These are phyloP conservation scores for Carallia brachiata DNA, from an alignment of 345 rosid genomes.

Conservation along the genomic window DNA sequence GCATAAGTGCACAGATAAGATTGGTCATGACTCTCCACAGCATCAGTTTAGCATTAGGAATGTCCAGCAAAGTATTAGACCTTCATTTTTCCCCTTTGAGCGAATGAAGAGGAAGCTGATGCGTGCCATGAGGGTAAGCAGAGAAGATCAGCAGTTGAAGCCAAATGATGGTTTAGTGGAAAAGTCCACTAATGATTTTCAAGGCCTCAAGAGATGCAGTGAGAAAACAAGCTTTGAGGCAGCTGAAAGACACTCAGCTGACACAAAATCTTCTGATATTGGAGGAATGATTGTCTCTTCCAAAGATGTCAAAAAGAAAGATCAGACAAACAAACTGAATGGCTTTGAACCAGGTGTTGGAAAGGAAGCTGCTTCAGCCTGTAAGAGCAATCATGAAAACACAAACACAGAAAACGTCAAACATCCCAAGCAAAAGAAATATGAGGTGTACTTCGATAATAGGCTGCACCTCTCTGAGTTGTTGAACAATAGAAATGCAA, in stretches of 20 bases:
- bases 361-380: slow-evolving; percentile 24
- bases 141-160: slow-evolving; percentile 26
- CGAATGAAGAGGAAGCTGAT: slow-evolving; percentile 61
- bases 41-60: slow-evolving; percentile 23
- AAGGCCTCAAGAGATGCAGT: slow-evolving; percentile 18
- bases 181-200: slow-evolving; percentile 8
- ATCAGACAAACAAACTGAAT: slow-evolving; percentile 12
- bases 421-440: slow-evolving; percentile 36
- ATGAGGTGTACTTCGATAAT: slow-evolving; percentile 21
- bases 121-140: slow-evolving; percentile 44
- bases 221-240: slow-evolving; percentile 26
- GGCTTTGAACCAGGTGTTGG: slow-evolving; percentile 13
- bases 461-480: slow-evolving; percentile 27
- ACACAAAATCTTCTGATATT: slow-evolving; percentile 15
- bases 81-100: slow-evolving; percentile 44
- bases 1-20: slow-evolving; percentile 25
- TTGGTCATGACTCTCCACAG: slow-evolving; percentile 17
- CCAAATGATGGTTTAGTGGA: slow-evolving; percentile 11
- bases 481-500: slow-evolving; percentile 32
- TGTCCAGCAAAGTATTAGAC: slow-evolving; percentile 25
- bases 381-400: slow-evolving; percentile 29
- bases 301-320: slow-evolving; percentile 14
- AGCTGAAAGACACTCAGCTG: slow-evolving; percentile 14
- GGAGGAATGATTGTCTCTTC: slow-evolving; percentile 18
- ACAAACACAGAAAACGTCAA: slow-evolving; percentile 26